Base-by-base conservation (phyloP, 2,329 filamentous ascomycete genomes). In the Pseudocercospora eumusae region DNA sequence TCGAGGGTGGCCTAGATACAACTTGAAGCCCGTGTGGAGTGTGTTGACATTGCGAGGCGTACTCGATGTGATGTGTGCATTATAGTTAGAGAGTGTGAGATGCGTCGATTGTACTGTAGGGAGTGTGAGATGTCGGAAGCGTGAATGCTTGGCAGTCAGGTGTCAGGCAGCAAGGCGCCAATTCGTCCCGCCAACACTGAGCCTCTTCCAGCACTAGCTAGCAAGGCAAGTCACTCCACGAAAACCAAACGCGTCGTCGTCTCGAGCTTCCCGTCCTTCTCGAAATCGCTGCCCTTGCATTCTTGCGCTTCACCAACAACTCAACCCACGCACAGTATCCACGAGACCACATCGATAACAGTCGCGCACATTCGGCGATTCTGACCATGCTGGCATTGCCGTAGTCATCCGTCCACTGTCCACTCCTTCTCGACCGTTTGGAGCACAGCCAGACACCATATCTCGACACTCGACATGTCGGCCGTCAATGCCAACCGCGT, bases 401-500 rank as follows among this genome's bases (percentile, higher is more conserved):
- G 20, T 62, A 61, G 47, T 52, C 21, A 45, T 36, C 44, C 44
- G 36, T 28, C 25, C 23, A 53, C 25, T 25, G 36, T 28, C 25
- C 23, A 53, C 25, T 25, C 52, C 52, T 47, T 60, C 52, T 54
- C 28, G 4, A 27, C 28, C 52, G 56, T 61, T 56, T 66, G 63
- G 28, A 57, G 47, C 18, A 44, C 42, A 50, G 36, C 11, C 42
- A 54, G 33, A 27, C 27, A 18, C 27, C 18, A 25, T 47, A 15
- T n/a, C 53, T 10, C 52, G 25, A n/a, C 2, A 54, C 53, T 10
- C 52, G 25, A n/a, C 2, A 54, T 54, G 52, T 36, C 52, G 20
- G 68, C 69, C 18, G 68, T 72, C 57, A 74, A 74, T 47, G 62
- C 64, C 18, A 71, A 65, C 33, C 69, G 74, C 36, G 57, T 81